phyloP scores from a whole-genome alignment of 768 basidiomycete species.

The Trametes punicea region DNA sequence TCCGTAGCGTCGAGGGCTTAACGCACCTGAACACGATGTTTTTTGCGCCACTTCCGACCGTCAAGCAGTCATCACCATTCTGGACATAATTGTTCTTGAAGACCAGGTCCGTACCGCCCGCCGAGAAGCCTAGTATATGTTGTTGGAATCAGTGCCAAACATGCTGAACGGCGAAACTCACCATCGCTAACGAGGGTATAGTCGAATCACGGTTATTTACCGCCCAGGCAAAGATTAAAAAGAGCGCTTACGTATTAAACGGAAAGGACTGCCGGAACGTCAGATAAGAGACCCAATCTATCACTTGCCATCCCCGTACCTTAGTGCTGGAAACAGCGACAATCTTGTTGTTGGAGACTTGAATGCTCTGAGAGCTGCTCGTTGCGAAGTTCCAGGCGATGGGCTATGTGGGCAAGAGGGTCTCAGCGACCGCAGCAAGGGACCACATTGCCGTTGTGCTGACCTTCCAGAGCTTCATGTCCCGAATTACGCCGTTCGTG shows the following conservation, averaged over 20 bases:
- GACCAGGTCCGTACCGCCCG: slow-evolving; percentile 52
- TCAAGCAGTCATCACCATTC: slow-evolving; percentile 63
- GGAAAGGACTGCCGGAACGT: slow-evolving; percentile 44
- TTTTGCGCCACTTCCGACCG: slow-evolving; percentile 53
- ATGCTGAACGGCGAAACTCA: slow-evolving; percentile 21
- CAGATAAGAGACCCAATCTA: neutral
- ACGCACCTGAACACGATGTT: slow-evolving; percentile 43
- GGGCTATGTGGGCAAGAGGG: slow-evolving; percentile 31
- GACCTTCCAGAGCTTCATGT: slow-evolving; percentile 44
- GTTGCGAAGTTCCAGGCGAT: slow-evolving; percentile 59
- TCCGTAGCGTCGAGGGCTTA: no score
- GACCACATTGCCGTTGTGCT: neutral
- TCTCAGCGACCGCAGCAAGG: neutral
- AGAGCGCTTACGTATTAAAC: slow-evolving; percentile 51
- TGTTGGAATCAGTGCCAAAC: neutral
- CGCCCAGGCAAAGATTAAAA: neutral
- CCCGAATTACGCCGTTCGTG: slow-evolving; percentile 48
- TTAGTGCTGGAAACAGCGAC: slow-evolving; percentile 45
- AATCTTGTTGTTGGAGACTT: slow-evolving; percentile 54
- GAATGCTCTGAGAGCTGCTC: slow-evolving; percentile 45
- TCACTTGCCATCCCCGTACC: neutral
- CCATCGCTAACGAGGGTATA: no score
- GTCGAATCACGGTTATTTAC: no score
- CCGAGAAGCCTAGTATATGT: slow-evolving; percentile 39
- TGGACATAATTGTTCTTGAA: slow-evolving; percentile 56